Base-by-base conservation (phyloP, 164 flowering plant genomes). In the Chimonanthus salicifolius region DNA sequence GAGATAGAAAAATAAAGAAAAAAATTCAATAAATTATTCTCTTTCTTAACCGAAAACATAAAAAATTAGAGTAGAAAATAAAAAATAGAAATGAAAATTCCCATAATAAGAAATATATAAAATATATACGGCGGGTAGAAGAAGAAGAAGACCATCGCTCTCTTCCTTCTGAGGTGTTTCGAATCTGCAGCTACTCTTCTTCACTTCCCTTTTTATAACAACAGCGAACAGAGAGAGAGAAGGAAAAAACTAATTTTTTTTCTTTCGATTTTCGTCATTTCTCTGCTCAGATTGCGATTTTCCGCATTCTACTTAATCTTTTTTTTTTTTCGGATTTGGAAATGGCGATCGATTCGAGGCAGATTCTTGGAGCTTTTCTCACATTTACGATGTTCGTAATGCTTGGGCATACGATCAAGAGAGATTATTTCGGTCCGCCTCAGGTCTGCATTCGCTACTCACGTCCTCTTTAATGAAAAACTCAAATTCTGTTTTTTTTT, bases 341-440 rank as follows among this genome's bases (percentile, higher is more conserved):
- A 74, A 90, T 89, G 90, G 88, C 83, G 50, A 81, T 90, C 62
- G 99, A 96, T 85, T 85, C 90, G 64, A 92, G 89, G 76, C 99
- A 96, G 74, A 78, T 92, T 21, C 62, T 96, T 68, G 97, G 92
- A 50, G 99, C 91, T 15, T 72, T 94, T 49, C 79, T 96, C 18
- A 96, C 99, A 0, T 11, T 92, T 3, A 78, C 92, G n/a, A 96
- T 96, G 99, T 96, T 96, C 73, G 90, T 84, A 46, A 89, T 94
- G 98, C 92, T 96, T 20, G 97, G 83, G 3, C 78, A 92, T 69
- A 96, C 91, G 99, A 88, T 96, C 82, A 92, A 92, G 78, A 80
- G 88, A 62, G 98, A 96, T 75, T 94, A 96, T 78, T 90, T 92
- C 77, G 81, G 75, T 67, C 45, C 75, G 7, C 47, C 54, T 33